Conservation (phyloP, 257 asterid genomes). For the Cynanchum wilfordii region DNA sequence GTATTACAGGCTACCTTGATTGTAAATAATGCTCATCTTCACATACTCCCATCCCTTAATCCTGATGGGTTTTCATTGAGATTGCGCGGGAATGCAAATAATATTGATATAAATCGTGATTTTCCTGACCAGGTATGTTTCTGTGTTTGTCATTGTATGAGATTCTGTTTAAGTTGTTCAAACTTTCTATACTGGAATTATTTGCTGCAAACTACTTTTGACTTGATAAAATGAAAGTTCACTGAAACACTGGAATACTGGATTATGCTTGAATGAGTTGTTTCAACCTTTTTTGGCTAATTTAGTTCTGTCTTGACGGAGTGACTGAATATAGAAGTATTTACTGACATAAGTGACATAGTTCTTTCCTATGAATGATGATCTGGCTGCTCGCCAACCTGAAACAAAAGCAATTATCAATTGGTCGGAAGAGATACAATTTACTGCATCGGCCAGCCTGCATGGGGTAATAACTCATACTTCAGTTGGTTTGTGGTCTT, state of each 20-base stretch:
- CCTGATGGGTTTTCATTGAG: conserved; percentile 71
- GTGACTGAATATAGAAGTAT: conserved; percentile 28
- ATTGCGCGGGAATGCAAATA: conserved; percentile 66
- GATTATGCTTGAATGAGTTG: neutral
- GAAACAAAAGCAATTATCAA: conserved; percentile 93
- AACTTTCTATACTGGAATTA: neutral
- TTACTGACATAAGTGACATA: conserved; percentile 63
- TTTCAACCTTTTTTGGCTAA: neutral
- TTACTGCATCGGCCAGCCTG: conserved; percentile 91
- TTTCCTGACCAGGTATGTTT: conserved; percentile 80
- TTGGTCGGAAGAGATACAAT: conserved; percentile 67
- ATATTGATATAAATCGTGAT: conserved; percentile 74
- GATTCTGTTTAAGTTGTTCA: neutral
- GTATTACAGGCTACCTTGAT: conserved; percentile 58
- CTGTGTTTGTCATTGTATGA: conserved; percentile 11
- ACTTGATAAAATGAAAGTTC: neutral
- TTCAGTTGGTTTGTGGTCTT: neutral
- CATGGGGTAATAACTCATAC: conserved; percentile 70
- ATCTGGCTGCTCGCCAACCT: conserved; percentile 72
- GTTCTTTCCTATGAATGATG: conserved; percentile 92
- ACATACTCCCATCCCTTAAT: conserved; percentile 79
- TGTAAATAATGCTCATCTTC: conserved; percentile 69
- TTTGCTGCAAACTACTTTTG: no score
- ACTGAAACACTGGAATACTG: neutral
- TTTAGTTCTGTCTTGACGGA: conserved; percentile 6